Evolutionary conservation across 139 green algal genomes (phyloP), one percentile per base, ranked within the genome.

Genomic region (Coccomyxa sp.): DNA sequence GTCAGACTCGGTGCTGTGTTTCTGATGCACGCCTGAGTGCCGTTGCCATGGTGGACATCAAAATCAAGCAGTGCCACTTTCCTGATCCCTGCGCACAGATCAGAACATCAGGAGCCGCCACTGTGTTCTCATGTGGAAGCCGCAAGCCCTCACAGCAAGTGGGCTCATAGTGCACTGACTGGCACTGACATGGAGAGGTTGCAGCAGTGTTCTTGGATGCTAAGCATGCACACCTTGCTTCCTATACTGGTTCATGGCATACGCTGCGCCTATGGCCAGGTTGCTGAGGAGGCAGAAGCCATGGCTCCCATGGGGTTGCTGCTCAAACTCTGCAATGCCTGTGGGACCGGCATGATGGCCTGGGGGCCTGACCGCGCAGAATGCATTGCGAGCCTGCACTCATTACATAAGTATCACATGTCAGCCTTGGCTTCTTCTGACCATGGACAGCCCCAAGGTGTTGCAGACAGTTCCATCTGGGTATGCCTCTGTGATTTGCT

Each of bases 241-340:
- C 0, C 92, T 80, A 84, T 97, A 86, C 24, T 93, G 85, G 70
- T 85, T 89, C 82, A 96, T 84, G 10, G 94, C 94, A 83, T 98
- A 98, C 2, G 92, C 90, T 14, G 93, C 94, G 24, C 83, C 95
- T 33, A 98, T 92, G 44, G 95, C 95, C 27, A 97, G 81, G 79
- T 98, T 98, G 88, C 94, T 97, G 33, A 98, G 86, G 73, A 98
- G 86, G 90, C 95, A 98, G 86, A 98, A 98, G 74, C 95, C 95
- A 81, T 97, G 93, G 78, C 83, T 92, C 76, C 85, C 85, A 38
- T 78, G 77, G 4, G 86, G 83, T 68, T 92, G 89, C 70, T 78
- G 84, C 8, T 40, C 58, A 33, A 77, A 81, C 71, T 80, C 78
- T 24, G 96, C 91, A 27, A 91, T 84, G 29, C 94, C 94, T 5